A percentile compares a stretch with the other conserved stretches of the same genome.
Conservation (phyloP, 306 rosid species). For the Fragaria ananassa region DNA sequence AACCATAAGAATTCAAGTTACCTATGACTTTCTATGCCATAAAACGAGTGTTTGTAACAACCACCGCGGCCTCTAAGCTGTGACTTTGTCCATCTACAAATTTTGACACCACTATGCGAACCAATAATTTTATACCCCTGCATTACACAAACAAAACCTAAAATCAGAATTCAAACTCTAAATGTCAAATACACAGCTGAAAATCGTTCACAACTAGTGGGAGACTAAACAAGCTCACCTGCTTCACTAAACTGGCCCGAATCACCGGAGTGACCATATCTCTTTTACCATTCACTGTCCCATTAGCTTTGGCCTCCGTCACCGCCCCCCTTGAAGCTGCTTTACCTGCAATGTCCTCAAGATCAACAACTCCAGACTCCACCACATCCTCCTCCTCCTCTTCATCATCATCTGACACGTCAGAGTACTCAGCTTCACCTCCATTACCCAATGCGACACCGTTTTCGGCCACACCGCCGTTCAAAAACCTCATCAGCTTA, state of each 20-base stretch:
- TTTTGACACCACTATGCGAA: constrained; percentile 93
- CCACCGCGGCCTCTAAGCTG: constrained; percentile 99
- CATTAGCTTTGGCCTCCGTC: constrained; percentile 49
- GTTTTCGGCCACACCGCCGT: constrained; percentile 40
- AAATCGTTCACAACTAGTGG: not conserved
- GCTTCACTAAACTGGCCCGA: constrained; percentile 85
- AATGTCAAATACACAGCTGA: not conserved
- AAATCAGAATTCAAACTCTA: not conserved
- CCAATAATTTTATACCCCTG: constrained; percentile 96
- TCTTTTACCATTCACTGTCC: constrained; percentile 55
- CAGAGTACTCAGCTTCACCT: constrained; percentile 39
- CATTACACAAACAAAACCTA: constrained; percentile 15
- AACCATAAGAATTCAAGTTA: constrained; percentile 22
- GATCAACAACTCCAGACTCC: constrained; percentile 58
- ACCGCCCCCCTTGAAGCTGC: constrained; percentile 59
- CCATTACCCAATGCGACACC: constrained; percentile 29
- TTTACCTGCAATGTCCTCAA: constrained; percentile 96
- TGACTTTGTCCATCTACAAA: constrained; percentile 99
- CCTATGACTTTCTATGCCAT: constrained; percentile 99
- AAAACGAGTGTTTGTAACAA: constrained; percentile 98
- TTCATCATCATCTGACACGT: constrained; percentile 50
- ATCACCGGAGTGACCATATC: constrained; percentile 94
- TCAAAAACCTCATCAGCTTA: constrained; percentile 48
- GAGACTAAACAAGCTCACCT: constrained; percentile 37
- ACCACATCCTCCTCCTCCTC: constrained; percentile 36